phyloP scores from a whole-genome alignment of 2,329 filamentous ascomycete species.

The Clarireedia homoeocarpa region DNA sequence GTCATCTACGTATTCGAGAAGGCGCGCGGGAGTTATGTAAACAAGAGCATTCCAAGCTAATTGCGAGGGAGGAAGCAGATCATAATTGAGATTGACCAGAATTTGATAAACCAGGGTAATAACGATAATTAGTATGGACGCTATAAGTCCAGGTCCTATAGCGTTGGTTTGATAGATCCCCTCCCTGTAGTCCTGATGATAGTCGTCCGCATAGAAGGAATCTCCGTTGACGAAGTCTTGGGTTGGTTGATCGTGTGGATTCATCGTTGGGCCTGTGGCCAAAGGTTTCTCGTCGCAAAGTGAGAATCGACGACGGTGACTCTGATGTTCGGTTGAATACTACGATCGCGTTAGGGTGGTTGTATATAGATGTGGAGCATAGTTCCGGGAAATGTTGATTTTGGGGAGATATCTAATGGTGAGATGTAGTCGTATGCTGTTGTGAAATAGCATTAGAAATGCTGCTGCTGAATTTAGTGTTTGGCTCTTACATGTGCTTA shows the following conservation, averaged over 20 bases:
- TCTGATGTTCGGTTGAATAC: neutral
- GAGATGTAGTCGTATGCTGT: neutral
- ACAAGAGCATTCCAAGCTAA: slow-evolving; percentile 56
- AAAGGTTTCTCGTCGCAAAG: neutral
- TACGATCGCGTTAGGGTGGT: slow-evolving; percentile 4
- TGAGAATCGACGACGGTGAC: neutral
- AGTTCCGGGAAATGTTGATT: neutral
- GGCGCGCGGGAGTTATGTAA: slow-evolving; percentile 44
- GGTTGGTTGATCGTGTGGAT: slow-evolving; percentile 16
- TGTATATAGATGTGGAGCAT: neutral
- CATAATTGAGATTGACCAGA: slow-evolving; percentile 26
- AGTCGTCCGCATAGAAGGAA: slow-evolving; percentile 19
- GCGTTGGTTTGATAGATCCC: slow-evolving; percentile 6
- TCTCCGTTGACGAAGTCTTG: slow-evolving; percentile 26
- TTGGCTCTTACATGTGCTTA: neutral
- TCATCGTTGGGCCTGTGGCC: slow-evolving; percentile 27
- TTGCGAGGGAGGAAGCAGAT: slow-evolving; percentile 36
- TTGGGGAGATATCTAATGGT: too few relatives aligned
- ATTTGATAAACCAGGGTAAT: slow-evolving; percentile 25
- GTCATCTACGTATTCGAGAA: slow-evolving; percentile 50
- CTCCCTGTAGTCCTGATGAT: slow-evolving; percentile 28
- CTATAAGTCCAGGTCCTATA: slow-evolving; percentile 12
- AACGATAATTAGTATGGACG: slow-evolving; percentile 22
- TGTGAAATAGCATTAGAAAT: neutral
- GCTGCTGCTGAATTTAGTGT: neutral